Base-by-base conservation (phyloP, 805 yeast species). In the Isabelozyma gotoi region DNA sequence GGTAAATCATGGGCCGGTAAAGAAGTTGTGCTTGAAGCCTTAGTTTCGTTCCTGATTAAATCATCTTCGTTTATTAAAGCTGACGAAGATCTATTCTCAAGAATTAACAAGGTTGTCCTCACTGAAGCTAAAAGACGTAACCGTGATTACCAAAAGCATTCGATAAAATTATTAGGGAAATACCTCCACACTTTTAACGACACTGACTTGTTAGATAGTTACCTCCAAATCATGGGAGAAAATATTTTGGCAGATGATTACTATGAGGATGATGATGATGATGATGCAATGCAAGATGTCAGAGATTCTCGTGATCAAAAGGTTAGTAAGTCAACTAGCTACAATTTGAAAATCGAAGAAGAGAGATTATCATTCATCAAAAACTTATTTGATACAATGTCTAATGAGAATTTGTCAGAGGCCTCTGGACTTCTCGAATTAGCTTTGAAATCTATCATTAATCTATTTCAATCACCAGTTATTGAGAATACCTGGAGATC, bases 1-100 rank as follows among this genome's bases (percentile, higher is more conserved):
- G 97, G 97, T 1, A 79, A 95, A 46, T 78, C 92, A 7, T 92
- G 96, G 94, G 74, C 75, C 12, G 98, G 97, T 5, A 92, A 92
- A 55, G 97, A 90, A 52, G 62, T 73, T 20, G 76, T 94, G 1
- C 67, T 89, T 15, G 81, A 80, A 31, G 87, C 96, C 0, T 65
- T 91, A 42, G 85, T 87, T 0, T 63, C 79, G 1, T 70, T 86
- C 24, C 57, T 84, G 0, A 55, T 68, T 14, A 80, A 78, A 46
- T 72, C 81, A 7, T 63, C 70, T 38, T 52, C 50, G 0, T 67
- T 57, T 36, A 50, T 82, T 32, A 7, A 39, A 1, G 8, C 33
- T 2, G 14, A 40, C 11, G 43, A 54, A 1, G 56, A 66, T 24
- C 36, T 79, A 5, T 57, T 68, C 24, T 62, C 59, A 1, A 59